Percentiles rank a stretch among this genome's conserved stretches.
Conservation (phyloP, 805 yeast species). For the Candida dajiaensis region DNA sequence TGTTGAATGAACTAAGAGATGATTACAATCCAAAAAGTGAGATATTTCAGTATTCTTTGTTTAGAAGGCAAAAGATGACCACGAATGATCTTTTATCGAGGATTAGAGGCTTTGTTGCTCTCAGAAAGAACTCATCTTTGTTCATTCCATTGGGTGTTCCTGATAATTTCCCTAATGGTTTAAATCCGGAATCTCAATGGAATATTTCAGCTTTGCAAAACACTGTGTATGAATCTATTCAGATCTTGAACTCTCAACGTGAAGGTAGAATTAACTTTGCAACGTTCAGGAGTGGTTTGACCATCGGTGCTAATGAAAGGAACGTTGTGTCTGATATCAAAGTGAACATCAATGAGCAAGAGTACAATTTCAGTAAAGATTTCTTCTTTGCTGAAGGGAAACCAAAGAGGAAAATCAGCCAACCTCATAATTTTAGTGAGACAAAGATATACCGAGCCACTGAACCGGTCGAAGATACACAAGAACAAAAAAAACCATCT, state of each 20-base stretch:
- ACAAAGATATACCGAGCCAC: slow-evolving; percentile 21
- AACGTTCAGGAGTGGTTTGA: slow-evolving; percentile 36
- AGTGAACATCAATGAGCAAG: slow-evolving; percentile 8
- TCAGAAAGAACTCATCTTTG: slow-evolving; percentile 45
- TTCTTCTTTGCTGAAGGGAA: slow-evolving; percentile 3
- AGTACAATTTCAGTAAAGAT: slow-evolving; percentile 4
- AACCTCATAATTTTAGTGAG: slow-evolving; percentile 23
- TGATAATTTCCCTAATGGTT: slow-evolving; percentile 15
- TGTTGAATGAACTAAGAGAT: slow-evolving; percentile 56
- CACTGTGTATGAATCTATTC: slow-evolving; percentile 40
- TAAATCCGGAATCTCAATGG: slow-evolving; percentile 35
- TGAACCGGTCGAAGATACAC: neutral
- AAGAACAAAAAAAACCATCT: slow-evolving; percentile 1
- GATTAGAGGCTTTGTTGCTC: slow-evolving; percentile 38
- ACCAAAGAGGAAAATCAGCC: neutral
- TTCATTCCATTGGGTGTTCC: slow-evolving; percentile 45
- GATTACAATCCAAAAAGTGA: slow-evolving; percentile 54
- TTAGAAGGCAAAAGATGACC: slow-evolving; percentile 21
- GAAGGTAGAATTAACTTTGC: slow-evolving; percentile 32
- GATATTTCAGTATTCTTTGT: slow-evolving; percentile 43
- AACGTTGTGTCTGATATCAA: slow-evolving; percentile 40
- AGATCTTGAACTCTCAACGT: slow-evolving; percentile 35
- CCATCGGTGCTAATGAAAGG: slow-evolving; percentile 34
- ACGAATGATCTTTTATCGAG: slow-evolving; percentile 29
- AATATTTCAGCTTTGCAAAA: slow-evolving; percentile 32